Percentiles rank a stretch among this genome's conserved stretches.
Evolutionary conservation across 768 basidiomycete genomes (phyloP).

Genomic region (Phylloporus sp.): DNA sequence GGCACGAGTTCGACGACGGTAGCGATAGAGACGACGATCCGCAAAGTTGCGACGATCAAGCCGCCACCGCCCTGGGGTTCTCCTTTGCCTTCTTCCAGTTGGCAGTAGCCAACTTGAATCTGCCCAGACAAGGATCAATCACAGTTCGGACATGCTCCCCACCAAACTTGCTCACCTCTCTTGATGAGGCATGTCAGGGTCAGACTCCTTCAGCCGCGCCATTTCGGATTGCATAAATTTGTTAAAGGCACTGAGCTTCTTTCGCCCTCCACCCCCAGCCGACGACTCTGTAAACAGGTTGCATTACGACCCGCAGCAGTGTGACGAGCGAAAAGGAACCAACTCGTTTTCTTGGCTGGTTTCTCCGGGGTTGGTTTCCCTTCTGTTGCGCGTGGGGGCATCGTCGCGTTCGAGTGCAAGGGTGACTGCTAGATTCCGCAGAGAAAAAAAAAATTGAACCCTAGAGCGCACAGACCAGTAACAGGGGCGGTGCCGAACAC

Average conservation of each 20-base stretch:
- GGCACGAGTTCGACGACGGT: slow-evolving; percentile 6
- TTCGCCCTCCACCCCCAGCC: slow-evolving; percentile 47
- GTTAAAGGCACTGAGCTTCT: slow-evolving; percentile 69
- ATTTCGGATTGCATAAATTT: slow-evolving; percentile 80
- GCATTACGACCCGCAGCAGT: slow-evolving; percentile 16
- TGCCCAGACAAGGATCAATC: slow-evolving; percentile 20
- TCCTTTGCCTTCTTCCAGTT: slow-evolving; percentile 79
- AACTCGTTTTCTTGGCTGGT: slow-evolving; percentile 53
- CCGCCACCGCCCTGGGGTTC: slow-evolving; percentile 45
- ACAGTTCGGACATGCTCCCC: neutral
- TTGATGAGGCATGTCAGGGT: slow-evolving; percentile 69
- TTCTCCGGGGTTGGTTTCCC: slow-evolving; percentile 43
- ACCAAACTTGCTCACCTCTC: slow-evolving; percentile 49
- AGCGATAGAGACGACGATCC: slow-evolving; percentile 6
- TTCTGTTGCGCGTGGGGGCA: slow-evolving; percentile 42
- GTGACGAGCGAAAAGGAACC: slow-evolving; percentile 20
- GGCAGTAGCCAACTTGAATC: slow-evolving; percentile 68
- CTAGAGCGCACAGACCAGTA: slow-evolving; percentile 26
- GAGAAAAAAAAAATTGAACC: slow-evolving; percentile 16
- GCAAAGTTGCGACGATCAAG: slow-evolving; percentile 15
- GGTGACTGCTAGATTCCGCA: slow-evolving; percentile 8
- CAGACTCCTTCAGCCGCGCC: slow-evolving; percentile 70
- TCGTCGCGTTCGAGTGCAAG: slow-evolving; percentile 20
- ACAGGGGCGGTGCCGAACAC: slow-evolving; percentile 27
- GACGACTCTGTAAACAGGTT: slow-evolving; percentile 45